Base-by-base conservation (phyloP, 176 grass and related monocot species). In the Coix lacrymajobi region DNA sequence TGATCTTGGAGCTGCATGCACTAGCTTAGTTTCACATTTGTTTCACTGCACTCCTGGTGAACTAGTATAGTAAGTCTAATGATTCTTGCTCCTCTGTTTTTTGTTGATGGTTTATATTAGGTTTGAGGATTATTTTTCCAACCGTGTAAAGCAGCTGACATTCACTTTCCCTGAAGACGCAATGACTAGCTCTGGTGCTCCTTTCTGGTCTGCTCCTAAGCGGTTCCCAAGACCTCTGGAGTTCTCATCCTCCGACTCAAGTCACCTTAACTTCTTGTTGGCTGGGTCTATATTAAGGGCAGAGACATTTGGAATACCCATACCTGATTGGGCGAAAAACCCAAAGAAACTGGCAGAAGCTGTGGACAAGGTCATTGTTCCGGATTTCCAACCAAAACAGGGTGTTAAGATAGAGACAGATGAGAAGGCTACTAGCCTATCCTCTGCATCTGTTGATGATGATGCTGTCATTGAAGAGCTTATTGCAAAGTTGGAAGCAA, bases 181-280 rank as follows among this genome's bases (percentile, higher is more conserved):
- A 11, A 84, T 86, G 72, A 97, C 87, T 39, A 97, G 92, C 87
- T 90, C 89, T 67, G 94, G 94, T 73, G 78, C 85, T 75, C 92
- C 92, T 75, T 97, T 97, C 85, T 97, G 94, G 94, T 94, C 92
- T 76, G 92, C 94, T 81, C 94, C 94, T 51, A 97, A 97, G 73
- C 89, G 94, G 40, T 97, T 97, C 79, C 94, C 94, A 14, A 61
- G 85, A 63, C 87, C 94, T 45, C 82, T 97, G 83, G 88, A 94
- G 68, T 92, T 97, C 85, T 85, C 77, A 2, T 75, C 94, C 11
- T 66, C 81, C 75, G 94, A 97, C 79, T 44, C 79, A 66, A 92
- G 83, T 32, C 87, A 94, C 62, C 77, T 94, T 19, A 87, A 90
- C 66, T 90, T 97, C 54, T 63, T 92, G 31, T 52, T 97, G 89